Evolutionary conservation across 257 asterid genomes (phyloP), one percentile per base, ranked within the genome.

Genomic region (Salvia rosmarinus): DNA sequence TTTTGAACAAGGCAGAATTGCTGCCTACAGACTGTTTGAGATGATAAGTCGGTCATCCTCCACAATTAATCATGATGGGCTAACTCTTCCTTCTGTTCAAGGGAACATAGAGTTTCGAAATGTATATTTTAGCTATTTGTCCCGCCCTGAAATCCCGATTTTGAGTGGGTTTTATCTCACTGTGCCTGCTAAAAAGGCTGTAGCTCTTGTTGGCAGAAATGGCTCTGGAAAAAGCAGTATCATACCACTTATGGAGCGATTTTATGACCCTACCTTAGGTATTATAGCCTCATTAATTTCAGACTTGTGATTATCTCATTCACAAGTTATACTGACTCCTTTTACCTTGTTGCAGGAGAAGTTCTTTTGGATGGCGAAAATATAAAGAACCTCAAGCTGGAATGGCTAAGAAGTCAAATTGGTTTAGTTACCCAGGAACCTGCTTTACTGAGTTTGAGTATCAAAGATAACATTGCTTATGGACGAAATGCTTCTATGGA

Each of bases 171-270:
- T 95, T 85, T 95, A 91, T 85, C 97, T 95, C 72, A 89, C 91
- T 44, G 96, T 95, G 62, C 99, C 99, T 54, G 96, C 99, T 52
- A 95, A 91, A 86, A 95, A 95, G 85, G 82, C 99, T 62, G 99
- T 95, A 21, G 99, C 99, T 71, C 98, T 95, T 75, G 98, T 95
- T 73, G 99, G 99, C 79, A 87, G 98, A 88, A 95, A 95, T 66
- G 99, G 99, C 58, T 95, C 99, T 52, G 99, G 98, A 9, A 95
- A 95, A 87, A 95, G 99, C 82, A 95, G 99, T 76, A 95, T 95
- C 73, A 95, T 95, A 74, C 99, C 99, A 35, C 98, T 95, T 59
- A 95, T 95, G 99, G 97, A 95, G 80, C 91, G 98, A 62, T 95
- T 95, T 88, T 91, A 95, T 74, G 99, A 95, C 79, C 99, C 99